A percentile compares a stretch with the other conserved stretches of the same genome.
phyloP scores from a whole-genome alignment of 495 filamentous ascomycete species.

The Xylaria flabelliformis region DNA sequence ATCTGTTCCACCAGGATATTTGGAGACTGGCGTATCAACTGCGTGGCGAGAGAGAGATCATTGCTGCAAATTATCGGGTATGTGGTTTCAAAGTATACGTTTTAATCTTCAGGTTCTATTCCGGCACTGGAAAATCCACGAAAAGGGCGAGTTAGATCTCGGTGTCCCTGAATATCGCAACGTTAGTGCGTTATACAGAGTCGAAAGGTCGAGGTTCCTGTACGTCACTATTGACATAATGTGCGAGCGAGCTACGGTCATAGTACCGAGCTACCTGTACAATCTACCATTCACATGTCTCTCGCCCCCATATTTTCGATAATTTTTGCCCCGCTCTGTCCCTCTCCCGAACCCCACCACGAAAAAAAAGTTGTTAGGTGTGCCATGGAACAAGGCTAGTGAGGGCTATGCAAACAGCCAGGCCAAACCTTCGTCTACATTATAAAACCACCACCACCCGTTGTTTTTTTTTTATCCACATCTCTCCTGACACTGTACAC shows the following conservation, averaged over 20 bases:
- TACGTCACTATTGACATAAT: slow-evolving; percentile 16
- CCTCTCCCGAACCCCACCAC: slow-evolving; percentile 18
- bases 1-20: background rate
- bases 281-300: slow-evolving; percentile 19
- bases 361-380: slow-evolving; percentile 1
- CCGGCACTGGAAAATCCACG: background rate
- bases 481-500: slow-evolving; percentile 10
- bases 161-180: slow-evolving; percentile 14
- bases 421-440: background rate
- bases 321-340: slow-evolving; percentile 9
- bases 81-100: background rate
- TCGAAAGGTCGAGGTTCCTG: slow-evolving; percentile 4
- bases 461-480: background rate
- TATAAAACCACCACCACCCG: slow-evolving; percentile 8
- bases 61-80: background rate
- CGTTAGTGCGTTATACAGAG: slow-evolving; percentile 15
- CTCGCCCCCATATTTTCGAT: background rate
- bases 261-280: background rate
- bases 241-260: slow-evolving; percentile 1
- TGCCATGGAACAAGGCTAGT: background rate
- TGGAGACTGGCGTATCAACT: background rate
- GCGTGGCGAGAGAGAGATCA: background rate
- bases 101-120: background rate
- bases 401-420: slow-evolving; percentile 21
- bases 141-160: background rate